A percentile compares a stretch with the other conserved stretches of the same genome.
phyloP scores from a whole-genome alignment of 148 eudicot genomes.

The Nyssa sinensis region DNA sequence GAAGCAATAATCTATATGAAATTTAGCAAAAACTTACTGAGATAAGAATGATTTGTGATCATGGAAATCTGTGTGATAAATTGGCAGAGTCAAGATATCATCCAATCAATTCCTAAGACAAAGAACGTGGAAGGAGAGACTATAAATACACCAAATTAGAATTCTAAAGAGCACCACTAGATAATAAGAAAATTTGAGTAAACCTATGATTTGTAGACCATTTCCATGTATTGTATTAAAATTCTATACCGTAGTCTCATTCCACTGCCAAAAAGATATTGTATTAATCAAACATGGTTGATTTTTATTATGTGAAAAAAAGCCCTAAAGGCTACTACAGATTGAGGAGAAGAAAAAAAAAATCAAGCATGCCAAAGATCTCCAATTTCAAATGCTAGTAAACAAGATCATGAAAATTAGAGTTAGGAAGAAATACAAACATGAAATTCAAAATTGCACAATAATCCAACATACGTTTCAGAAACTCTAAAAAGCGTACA shows the following conservation, averaged over 20 bases:
- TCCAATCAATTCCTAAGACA: background rate
- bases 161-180: background rate
- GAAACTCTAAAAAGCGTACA: no score
- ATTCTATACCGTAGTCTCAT: background rate
- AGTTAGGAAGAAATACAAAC: no score
- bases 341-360: no score
- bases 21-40: background rate
- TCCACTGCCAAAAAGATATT: background rate
- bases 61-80: background rate
- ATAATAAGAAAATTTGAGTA: background rate
- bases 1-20: background rate
- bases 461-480: no score
- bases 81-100: background rate
- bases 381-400: no score
- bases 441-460: no score
- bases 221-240: no score
- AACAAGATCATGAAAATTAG: no score
- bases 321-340: no score
- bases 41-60: background rate
- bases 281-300: no score
- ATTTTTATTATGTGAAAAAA: no score
- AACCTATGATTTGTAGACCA: background rate
- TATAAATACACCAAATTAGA: background rate
- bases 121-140: background rate
- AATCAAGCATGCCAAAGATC: no score